These are phyloP conservation scores for Pelagophyceae sp. DNA, from an alignment of 352 stramenopile genomes.

Conservation along the genomic window DNA sequence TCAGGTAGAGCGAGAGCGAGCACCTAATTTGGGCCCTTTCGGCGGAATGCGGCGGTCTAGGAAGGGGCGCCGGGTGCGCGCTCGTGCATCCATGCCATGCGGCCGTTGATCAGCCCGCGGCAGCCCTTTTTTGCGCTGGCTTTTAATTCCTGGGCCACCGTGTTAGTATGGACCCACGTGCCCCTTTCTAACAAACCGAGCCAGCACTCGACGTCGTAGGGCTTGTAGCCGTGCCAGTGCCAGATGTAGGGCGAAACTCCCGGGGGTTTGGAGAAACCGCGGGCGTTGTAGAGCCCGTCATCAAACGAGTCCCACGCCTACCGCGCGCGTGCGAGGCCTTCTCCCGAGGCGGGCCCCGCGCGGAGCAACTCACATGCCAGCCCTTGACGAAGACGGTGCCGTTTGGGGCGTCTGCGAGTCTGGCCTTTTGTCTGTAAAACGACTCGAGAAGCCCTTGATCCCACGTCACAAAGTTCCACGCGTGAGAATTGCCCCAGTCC, in stretches of 20 bases:
- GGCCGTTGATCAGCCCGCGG: neutral
- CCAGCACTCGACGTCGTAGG: slow-evolving; percentile 17
- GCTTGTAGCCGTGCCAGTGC: slow-evolving; percentile 21
- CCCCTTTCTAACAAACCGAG: neutral
- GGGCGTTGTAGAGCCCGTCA: slow-evolving; percentile 7
- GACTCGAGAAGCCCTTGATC: slow-evolving; percentile 16
- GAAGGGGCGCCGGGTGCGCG: neutral
- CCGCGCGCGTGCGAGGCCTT: neutral
- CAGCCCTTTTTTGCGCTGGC: neutral
- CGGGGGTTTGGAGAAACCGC: neutral
- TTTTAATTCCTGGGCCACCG: neutral
- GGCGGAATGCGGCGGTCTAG: neutral
- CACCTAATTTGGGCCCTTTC: neutral
- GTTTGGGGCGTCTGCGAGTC: neutral
- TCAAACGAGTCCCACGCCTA: slow-evolving; percentile 10
- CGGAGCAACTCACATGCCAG: no score
- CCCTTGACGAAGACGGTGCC: neutral
- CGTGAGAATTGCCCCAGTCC: neutral
- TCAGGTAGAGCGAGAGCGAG: neutral
- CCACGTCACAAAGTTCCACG: slow-evolving; percentile 1
- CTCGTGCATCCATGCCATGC: slow-evolving; percentile 14
- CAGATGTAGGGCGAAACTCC: neutral
- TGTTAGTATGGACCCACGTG: neutral
- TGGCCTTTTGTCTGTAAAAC: neutral
- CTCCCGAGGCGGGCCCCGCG: no score